Evolutionary conservation across 2,329 filamentous ascomycete genomes (phyloP), one percentile per base, ranked within the genome.

Genomic region (Exophiala viscosa): DNA sequence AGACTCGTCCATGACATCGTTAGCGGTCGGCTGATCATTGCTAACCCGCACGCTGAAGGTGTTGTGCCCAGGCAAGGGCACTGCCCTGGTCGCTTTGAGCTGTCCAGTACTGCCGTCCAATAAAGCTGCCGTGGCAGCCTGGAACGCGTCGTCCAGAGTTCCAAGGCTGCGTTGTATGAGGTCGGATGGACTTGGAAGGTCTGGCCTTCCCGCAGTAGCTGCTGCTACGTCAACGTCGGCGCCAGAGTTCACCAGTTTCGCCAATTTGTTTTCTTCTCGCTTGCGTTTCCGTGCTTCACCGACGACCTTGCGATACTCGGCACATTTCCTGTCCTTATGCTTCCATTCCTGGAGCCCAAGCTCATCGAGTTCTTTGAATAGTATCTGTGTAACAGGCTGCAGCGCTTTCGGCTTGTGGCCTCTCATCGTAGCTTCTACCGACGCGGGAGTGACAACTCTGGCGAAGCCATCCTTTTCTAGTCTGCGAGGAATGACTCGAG

Each of bases 281-380:
- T 54, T 43, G 28, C 48, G 40, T 5, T 33, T 36, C 38, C 57
- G 54, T 33, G 57, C 57, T 42, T 50, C 41, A 18, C 40, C 14
- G 1, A 59, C 51, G 6, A 41, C 32, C 20, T 47, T 41, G 15
- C 52, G 52, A 35, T 59, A 59, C 33, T 55, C 50, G 6, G 50
- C 35, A 33, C 40, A 45, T 10, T 45, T 54, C 45, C 54, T 59
- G 45, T 59, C 51, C 41, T 47, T 54, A n/a, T 45, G 40, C 20
- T 57, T 52, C 57, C 57, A 59, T 33, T 54, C 50, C 36, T 57
- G 54, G 17, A 59, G 45, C 6, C 57, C 57, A 32, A 59, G 54
- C 23, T 54, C 51, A 14, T 38, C 50, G 1, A 59, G 40, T 38
- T 59, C 57, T 15, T 44, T 39, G 34, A 50, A 18, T 10, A 59